A percentile compares a stretch with the other conserved stretches of the same genome.
phyloP scores from a whole-genome alignment of 192 early-diverging fungal species.

The Mortierella antarctica region DNA sequence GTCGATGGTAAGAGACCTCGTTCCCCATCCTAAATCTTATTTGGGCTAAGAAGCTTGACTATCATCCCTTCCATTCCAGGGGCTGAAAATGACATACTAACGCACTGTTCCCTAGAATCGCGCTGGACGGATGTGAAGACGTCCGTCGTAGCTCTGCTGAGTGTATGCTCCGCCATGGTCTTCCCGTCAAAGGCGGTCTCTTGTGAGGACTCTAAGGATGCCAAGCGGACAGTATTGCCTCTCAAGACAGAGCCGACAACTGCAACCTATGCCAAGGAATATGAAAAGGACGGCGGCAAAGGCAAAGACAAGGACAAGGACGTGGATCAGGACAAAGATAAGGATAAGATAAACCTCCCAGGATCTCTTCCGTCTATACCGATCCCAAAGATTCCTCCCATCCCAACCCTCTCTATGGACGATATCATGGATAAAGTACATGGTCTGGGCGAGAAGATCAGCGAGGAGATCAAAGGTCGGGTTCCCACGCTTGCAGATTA shows the following conservation, averaged over 20 bases:
- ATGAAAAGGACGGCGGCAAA: not conserved
- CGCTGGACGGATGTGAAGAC: constrained; percentile 43
- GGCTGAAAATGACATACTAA: no score
- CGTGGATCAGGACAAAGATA: constrained; percentile 6
- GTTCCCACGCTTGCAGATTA: constrained; percentile 48
- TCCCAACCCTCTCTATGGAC: constrained; percentile 25
- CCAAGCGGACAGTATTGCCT: constrained; percentile 16
- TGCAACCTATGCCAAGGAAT: not conserved
- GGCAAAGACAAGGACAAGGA: constrained; percentile 4
- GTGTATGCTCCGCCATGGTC: constrained; percentile 28
- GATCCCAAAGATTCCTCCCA: constrained; percentile 31
- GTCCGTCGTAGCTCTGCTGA: constrained; percentile 13
- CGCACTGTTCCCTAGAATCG: constrained; percentile 15
- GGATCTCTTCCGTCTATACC: constrained; percentile 37
- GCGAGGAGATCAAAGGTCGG: constrained; percentile 48
- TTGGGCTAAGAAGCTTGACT: not conserved
- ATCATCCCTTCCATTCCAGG: not conserved
- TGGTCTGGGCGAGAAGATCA: constrained; percentile 31
- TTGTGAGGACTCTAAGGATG: constrained; percentile 19
- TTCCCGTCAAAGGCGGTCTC: constrained; percentile 9
- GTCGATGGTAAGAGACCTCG: constrained; percentile 3
- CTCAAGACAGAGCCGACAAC: constrained; percentile 20
- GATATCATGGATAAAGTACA: constrained; percentile 46
- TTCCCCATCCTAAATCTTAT: not conserved
- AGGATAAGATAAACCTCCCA: constrained; percentile 38